Base-by-base conservation (phyloP, 2,329 filamentous ascomycete genomes). In the Fusarium humuli region DNA sequence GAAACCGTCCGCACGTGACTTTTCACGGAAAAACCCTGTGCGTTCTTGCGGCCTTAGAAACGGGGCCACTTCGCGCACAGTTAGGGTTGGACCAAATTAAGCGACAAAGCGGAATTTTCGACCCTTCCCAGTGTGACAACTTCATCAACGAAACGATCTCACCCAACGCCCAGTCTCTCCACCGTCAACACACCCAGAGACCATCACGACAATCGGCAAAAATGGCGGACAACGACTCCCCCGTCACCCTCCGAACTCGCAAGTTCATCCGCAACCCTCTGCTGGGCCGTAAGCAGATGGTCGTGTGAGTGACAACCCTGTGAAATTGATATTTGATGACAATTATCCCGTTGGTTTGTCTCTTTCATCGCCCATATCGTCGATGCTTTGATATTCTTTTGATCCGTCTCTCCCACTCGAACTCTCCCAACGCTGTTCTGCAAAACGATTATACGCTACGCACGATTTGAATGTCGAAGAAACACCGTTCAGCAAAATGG, bases 231-330 rank as follows among this genome's bases (percentile, higher is more conserved):
- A 85, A 86, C 81, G 91, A 93, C 83, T 85, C 85, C 79, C 86
- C 91, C 82, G 91, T 94, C 83, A 94, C 92, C 81, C 87, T 94
- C 87, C 91, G 96, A 88, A 99, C 96, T 86, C 95, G 96, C 93
- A 98, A 98, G 90, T 99, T 99, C 93, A 97, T 98, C 88, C 94
- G 94, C 89, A 99, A 99, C 91, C 93, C 96, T 85, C 94, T 99
- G 82, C 92, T 99, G 83, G 94, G 92, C 84, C 93, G 95, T 85
- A 97, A 97, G 91, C 95, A 98, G 92, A 97, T 98, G 94, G 95
- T 98, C 87, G 93, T 98, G 95, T 98, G 94, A 90, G 92, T 91
- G 77, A 77, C 73, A 66, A 53, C 55, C 63, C 63, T 67, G 23
- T 60, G 41, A 65, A 61, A 60, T 73, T 71, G 69, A 57, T 37